Base-by-base conservation (phyloP, 2,329 filamentous ascomycete genomes). In the Colletotrichum viniferum region DNA sequence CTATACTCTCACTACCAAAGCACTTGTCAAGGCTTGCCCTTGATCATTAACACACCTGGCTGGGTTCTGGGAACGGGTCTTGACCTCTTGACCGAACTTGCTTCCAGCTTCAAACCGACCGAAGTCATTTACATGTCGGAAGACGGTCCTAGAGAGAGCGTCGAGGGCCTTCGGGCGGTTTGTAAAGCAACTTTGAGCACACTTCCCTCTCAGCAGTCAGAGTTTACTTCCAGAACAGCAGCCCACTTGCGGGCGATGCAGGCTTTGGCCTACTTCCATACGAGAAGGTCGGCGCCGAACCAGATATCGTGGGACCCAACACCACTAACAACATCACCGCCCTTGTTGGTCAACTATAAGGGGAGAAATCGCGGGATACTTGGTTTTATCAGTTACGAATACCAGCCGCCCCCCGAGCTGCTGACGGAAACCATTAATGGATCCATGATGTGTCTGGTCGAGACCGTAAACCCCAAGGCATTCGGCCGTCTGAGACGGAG, bases 211-310 rank as follows among this genome's bases (percentile, higher is more conserved):
- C 90, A 92, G 78, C 83, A 88, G 10, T 87, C 87, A n/a, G 89
- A 91, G 55, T 86, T 87, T 55, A 87, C 87, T 2, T 85, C 89
- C 4, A 87, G 92, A 48, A 94, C 92, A 12, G 89, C 93, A 0
- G 88, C 90, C 0, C 92, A 96, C 76, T 83, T 95, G 4, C 87
- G 94, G 66, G 89, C 90, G 7, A 95, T 96, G 93, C 94, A 96
- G 78, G 91, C 89, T n/a, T 92, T 95, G 88, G 93, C 94, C 0
- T 96, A 96, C 79, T 95, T 96, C 79, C 95, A 96, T 80, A 77
- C 56, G 36, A 64, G 63, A 71, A 73, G 34, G 69, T 61, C 34
- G 74, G 73, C 26, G 77, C 78, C n/a, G 55, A 66, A 56, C 77
- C 76, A 77, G 69, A 64, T 83, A 24, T 82, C 81, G 60, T 94